phyloP scores from a whole-genome alignment of 2,329 filamentous ascomycete genomes.

The Claviceps quebecensis region DNA sequence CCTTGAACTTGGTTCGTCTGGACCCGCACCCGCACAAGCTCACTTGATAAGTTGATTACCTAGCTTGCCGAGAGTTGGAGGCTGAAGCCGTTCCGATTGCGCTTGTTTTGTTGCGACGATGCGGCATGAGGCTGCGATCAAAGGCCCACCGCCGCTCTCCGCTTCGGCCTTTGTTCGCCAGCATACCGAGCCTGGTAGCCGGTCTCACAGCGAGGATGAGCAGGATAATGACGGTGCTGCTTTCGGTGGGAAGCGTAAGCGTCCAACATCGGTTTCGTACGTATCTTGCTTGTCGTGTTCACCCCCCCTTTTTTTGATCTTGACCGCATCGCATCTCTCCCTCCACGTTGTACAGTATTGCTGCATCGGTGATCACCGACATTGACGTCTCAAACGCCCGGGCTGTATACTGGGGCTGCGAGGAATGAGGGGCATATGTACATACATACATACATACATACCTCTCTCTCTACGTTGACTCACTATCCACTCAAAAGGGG shows the following conservation, averaged over 20 bases:
- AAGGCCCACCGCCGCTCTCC: conserved; percentile 8
- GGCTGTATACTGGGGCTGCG: no score
- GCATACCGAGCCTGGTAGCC: conserved; percentile 30
- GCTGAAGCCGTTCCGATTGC: no score
- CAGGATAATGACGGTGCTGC: conserved; percentile 23
- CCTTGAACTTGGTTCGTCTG: no score
- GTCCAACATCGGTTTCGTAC: conserved; percentile 47
- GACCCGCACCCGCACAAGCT: no score
- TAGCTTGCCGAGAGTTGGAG: no score
- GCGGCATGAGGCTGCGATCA: conserved; percentile 10
- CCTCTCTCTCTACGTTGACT: no score
- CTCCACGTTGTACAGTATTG: not conserved
- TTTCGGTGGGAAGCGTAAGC: conserved; percentile 39
- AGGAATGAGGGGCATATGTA: no score
- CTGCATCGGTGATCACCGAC: not conserved
- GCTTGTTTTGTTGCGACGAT: conserved; percentile 6
- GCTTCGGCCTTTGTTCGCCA: conserved; percentile 19
- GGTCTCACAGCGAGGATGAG: conserved; percentile 36
- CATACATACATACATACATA: no score
- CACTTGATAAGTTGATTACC: no score
- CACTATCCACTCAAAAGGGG: no score
- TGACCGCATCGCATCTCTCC: not conserved
- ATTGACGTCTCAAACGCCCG: no score
- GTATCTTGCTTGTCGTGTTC: conserved; percentile 6
- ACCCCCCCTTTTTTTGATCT: not conserved